A percentile compares a stretch with the other conserved stretches of the same genome.
Conservation (phyloP, 495 filamentous ascomycete genomes). For the Aspergillus campestris region DNA sequence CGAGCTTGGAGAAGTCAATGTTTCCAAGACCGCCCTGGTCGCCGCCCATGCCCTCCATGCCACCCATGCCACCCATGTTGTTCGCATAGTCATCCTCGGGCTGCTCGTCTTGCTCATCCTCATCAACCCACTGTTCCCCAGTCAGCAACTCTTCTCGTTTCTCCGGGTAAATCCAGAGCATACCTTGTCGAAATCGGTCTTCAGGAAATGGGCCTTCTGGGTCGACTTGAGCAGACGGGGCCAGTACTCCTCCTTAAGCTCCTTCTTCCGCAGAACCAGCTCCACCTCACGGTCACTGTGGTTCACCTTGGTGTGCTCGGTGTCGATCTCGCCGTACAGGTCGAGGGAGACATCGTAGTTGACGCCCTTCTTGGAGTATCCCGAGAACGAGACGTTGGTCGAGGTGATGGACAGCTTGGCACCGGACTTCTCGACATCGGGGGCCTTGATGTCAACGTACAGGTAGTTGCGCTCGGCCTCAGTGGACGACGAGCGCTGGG, state of each 20-base stretch:
- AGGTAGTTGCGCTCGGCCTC: conserved; percentile 85
- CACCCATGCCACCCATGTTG: conserved; percentile 62
- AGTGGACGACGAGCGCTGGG: conserved; percentile 78
- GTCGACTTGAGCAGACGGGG: conserved; percentile 82
- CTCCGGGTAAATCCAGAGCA: conserved; percentile 6
- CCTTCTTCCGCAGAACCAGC: conserved; percentile 93
- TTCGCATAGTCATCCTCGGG: conserved; percentile 69
- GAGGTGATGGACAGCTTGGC: conserved; percentile 75
- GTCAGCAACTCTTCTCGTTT: conserved; percentile 14
- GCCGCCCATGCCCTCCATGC: conserved; percentile 38
- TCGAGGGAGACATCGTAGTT: conserved; percentile 81
- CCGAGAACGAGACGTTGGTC: conserved; percentile 69
- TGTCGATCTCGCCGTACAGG: conserved; percentile 88
- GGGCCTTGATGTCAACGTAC: conserved; percentile 79
- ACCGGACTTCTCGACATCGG: conserved; percentile 63
- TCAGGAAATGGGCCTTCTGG: conserved; percentile 90
- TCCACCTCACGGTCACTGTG: conserved; percentile 79
- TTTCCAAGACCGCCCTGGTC: conserved; percentile 56
- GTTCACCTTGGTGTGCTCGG: conserved; percentile 67
- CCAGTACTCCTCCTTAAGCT: conserved; percentile 85
- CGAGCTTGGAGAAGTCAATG: conserved; percentile 88
- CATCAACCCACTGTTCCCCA: conserved; percentile 78
- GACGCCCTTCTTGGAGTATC: conserved; percentile 70
- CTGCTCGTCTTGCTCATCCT: conserved; percentile 93
- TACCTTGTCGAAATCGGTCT: conserved; percentile 98